Conservation (phyloP, 148 eudicot species). For the Camellia lanceoleosa region DNA sequence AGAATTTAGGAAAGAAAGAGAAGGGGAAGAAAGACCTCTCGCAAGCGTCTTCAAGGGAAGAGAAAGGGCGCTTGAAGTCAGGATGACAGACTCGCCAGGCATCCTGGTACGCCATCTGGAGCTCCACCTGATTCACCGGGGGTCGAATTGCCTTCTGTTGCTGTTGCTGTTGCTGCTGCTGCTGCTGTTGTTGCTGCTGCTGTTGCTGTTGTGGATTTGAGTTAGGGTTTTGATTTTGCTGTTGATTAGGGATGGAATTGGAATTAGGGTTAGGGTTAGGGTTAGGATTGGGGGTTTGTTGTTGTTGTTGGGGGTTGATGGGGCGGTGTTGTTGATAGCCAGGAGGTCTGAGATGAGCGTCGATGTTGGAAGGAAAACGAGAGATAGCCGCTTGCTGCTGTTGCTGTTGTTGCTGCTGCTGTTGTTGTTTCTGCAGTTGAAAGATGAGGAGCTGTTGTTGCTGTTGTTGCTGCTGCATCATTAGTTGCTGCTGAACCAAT, state of each 20-base stretch:
- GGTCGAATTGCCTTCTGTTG: slow-evolving; percentile 32
- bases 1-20: neutral
- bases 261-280: slow-evolving; percentile 6
- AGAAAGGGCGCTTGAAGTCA: slow-evolving; percentile 70
- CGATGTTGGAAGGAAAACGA: slow-evolving; percentile 77
- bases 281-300: slow-evolving; percentile 20
- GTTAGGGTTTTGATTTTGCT: slow-evolving; percentile 6
- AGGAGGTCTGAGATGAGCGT: slow-evolving; percentile 62
- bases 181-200: slow-evolving; percentile 20
- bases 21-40: slow-evolving; percentile 49
- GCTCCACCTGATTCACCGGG: slow-evolving; percentile 46
- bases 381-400: slow-evolving; percentile 51
- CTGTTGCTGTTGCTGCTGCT: slow-evolving; percentile 18
- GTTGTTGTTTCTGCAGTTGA: slow-evolving; percentile 28
- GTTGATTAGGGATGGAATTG: neutral
- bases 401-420: slow-evolving; percentile 28
- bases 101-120: slow-evolving; percentile 91
- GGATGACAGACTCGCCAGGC: slow-evolving; percentile 96
- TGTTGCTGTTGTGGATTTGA: slow-evolving; percentile 29
- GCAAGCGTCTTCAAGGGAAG: slow-evolving; percentile 92
- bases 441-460: slow-evolving; percentile 24
- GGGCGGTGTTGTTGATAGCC: slow-evolving; percentile 27
- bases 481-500: slow-evolving; percentile 38
- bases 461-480: slow-evolving; percentile 38
- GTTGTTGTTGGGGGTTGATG: slow-evolving; percentile 18